Base-by-base conservation (phyloP, 1,284 basidiomycete genomes). In the Chiua sp. region DNA sequence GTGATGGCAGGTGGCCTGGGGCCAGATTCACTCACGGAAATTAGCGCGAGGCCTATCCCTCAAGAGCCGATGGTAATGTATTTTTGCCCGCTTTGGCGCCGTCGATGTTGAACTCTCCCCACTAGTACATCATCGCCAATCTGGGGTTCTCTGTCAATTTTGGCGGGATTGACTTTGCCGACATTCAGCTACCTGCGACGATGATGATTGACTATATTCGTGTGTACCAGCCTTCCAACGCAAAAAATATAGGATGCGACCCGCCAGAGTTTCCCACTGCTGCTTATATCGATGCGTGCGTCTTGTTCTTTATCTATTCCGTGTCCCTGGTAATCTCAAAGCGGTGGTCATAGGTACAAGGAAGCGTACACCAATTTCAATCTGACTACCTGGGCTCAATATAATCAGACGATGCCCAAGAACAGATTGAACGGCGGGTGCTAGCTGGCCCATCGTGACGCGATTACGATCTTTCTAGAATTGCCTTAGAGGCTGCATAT, bases 11-110 rank as follows among this genome's bases (percentile, higher is more conserved):
- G 65, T 16, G 78, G 78, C 11, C 49, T 85, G 20, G 77, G 64
- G 4, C 60, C 78, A 7, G 79, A 86, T 65, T 56, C 54, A 63
- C 75, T 53, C 63, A 77, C 60, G 26, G 75, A 83, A 54, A 81
- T 88, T 23, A 75, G 80, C 1, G 75, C 82, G 51, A 72, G 85
- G 48, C 72, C 82, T 23, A 77, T 87, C 42, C 69, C 83, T 2
- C 79, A 83, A 65, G 85, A 87, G 59, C 85, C 85, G 0, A 85
- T 81, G 76, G 79, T 79, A 59, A 32, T 20, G 15, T 30, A 4
- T 37, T 20, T 15, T 35, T 30, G 18, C 39, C 46, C 11, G 32
- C 47, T 16, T 49, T 50, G 20, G n/a, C 35, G 12, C 3, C 33
- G 7, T 33, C 13, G 22, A 44, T 28, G 30, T 47, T 67, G 55